Evolutionary conservation across 1,139 yeast species (phyloP), one percentile per base, ranked within the genome.

Genomic region (Blastobotrys serpentis): DNA sequence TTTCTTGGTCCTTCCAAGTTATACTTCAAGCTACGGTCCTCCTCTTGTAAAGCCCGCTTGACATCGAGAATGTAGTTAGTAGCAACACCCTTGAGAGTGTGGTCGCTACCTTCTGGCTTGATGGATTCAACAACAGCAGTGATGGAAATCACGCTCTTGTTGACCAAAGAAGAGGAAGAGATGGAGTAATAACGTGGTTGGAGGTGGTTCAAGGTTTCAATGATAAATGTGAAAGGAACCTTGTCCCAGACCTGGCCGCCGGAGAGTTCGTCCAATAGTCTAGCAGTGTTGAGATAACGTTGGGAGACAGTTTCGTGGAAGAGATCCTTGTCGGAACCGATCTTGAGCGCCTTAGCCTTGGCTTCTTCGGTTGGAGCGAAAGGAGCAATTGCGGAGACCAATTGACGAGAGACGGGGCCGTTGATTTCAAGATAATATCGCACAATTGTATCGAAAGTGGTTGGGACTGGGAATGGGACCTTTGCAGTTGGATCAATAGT

Each of bases 181-280:
- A 92, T 92, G 18, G 98, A 92, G 69, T 92, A 92, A 71, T 89
- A 92, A 69, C 98, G 90, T 42, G 98, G 96, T 65, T 86, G 94
- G 60, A 92, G 73, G 61, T 82, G 88, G 47, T 89, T 80, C 53
- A 92, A 69, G 38, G 84, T 77, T 71, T 92, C 98, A 59, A 90
- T 75, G 46, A 92, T 70, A 63, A 89, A 87, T 51, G 82, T 83
- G 72, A 90, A 86, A 32, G 98, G 97, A 45, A 92, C 87, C 11
- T 71, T 66, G 18, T 67, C 57, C 98, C 98, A 90, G 26, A 80
- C 68, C 33, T 57, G 63, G 44, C 86, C 89, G 13, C 72, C 61
- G 19, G 96, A 86, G 49, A 90, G 66, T 32, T 67, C 55, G 48
- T 76, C 69, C 56, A 92, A 74, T 7, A 87, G 83, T 56, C 90